These are phyloP conservation scores for Fusarium dlaminii DNA, from an alignment of 2,329 filamentous ascomycete genomes.

Conservation along the genomic window DNA sequence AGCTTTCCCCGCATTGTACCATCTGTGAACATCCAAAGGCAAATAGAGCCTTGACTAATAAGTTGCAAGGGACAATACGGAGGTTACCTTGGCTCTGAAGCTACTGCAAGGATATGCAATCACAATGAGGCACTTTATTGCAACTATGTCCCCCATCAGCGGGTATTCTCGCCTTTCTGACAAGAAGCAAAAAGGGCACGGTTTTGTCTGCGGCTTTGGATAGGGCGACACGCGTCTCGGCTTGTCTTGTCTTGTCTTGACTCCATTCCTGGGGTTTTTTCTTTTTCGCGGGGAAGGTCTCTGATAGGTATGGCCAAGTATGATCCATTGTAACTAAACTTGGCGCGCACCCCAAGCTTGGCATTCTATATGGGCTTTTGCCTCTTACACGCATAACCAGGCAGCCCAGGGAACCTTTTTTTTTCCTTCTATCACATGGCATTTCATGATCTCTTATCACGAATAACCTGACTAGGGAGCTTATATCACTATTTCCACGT, in stretches of 20 bases:
- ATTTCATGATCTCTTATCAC: constrained; percentile 6
- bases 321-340: neutral
- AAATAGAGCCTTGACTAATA: constrained; percentile 19
- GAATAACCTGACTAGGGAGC: neutral
- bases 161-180: neutral
- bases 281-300: constrained; percentile 21
- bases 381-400: constrained; percentile 7
- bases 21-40: constrained; percentile 14
- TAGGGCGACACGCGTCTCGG: constrained; percentile 23
- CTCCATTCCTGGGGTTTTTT: constrained; percentile 12
- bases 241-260: constrained; percentile 6
- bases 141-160: neutral
- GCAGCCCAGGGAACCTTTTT: neutral
- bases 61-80: constrained; percentile 12
- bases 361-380: constrained; percentile 14
- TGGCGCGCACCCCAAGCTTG: constrained; percentile 14
- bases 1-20: constrained; percentile 33
- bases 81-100: constrained; percentile 29
- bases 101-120: constrained; percentile 32
- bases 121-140: constrained; percentile 19
- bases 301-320: neutral
- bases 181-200: constrained; percentile 4
- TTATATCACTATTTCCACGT: constrained; percentile 14
- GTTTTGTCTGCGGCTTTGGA: neutral
- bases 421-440: constrained; percentile 11